Evolutionary conservation across 495 filamentous ascomycete species (phyloP).

Genomic region (Aspergillus nanangensis): DNA sequence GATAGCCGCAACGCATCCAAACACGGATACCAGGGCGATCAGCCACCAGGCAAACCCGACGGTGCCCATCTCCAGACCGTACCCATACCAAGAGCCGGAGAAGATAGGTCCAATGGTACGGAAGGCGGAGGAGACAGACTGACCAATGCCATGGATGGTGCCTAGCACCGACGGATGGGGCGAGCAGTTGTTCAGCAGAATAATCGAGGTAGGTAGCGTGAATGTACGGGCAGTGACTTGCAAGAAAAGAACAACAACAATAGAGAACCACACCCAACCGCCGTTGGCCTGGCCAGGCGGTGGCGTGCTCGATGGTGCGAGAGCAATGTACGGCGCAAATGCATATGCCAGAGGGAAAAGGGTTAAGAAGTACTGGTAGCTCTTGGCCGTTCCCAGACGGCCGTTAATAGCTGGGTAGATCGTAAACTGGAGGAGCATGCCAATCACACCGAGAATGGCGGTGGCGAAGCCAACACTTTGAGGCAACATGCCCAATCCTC

Average conservation of each 20-base stretch:
- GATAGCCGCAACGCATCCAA: slow-evolving; percentile 56
- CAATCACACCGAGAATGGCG: slow-evolving; percentile 71
- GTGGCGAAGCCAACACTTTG: slow-evolving; percentile 72
- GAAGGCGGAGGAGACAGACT: slow-evolving; percentile 65
- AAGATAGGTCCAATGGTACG: slow-evolving; percentile 72
- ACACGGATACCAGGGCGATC: slow-evolving; percentile 57
- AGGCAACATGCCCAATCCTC: slow-evolving; percentile 73
- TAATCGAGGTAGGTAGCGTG: slow-evolving; percentile 69
- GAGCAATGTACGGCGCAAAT: slow-evolving; percentile 65
- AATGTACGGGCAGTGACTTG: slow-evolving; percentile 81
- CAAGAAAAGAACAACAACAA: slow-evolving; percentile 62
- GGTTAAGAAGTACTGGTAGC: slow-evolving; percentile 63
- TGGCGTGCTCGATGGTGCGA: slow-evolving; percentile 57
- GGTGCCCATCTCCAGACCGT: slow-evolving; percentile 62
- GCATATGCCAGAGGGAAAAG: slow-evolving; percentile 73
- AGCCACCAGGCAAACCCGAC: slow-evolving; percentile 79
- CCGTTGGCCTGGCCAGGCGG: slow-evolving; percentile 65
- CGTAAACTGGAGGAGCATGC: slow-evolving; percentile 71
- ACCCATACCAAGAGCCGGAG: slow-evolving; percentile 66
- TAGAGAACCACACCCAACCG: slow-evolving; percentile 59
- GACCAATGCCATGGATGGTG: slow-evolving; percentile 77
- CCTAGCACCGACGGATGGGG: slow-evolving; percentile 78
- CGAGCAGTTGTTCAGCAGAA: slow-evolving; percentile 79
- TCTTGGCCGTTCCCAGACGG: slow-evolving; percentile 61
- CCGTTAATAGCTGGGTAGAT: slow-evolving; percentile 68